These are phyloP conservation scores for Beauveria scarabaeidicola DNA, from an alignment of 2,329 filamentous ascomycete genomes.

Conservation along the genomic window DNA sequence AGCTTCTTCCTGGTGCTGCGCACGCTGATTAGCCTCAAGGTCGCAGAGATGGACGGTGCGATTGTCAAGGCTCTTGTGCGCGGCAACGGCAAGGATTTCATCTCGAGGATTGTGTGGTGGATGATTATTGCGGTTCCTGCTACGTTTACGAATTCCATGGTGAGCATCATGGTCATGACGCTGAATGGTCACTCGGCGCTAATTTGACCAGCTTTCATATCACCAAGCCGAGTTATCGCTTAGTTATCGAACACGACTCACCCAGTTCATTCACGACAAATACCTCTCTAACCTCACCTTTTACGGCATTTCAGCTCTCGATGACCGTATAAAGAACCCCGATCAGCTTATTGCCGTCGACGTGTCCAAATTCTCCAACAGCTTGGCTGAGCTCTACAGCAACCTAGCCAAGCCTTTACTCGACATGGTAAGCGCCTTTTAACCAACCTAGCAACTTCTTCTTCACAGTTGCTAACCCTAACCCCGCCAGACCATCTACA, in stretches of 20 bases:
- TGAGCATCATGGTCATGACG: conserved; percentile 32
- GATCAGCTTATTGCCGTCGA: conserved; percentile 97
- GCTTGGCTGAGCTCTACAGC: conserved; percentile 87
- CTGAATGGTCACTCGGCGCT: neutral
- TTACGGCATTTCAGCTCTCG: conserved; percentile 88
- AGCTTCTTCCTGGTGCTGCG: conserved; percentile 85
- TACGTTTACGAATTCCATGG: conserved; percentile 98
- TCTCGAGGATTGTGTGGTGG: conserved; percentile 90
- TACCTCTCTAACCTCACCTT: conserved; percentile 98
- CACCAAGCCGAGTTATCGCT: conserved; percentile 93
- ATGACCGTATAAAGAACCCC: conserved; percentile 96
- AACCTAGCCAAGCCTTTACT: conserved; percentile 91
- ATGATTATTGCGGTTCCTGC: conserved; percentile 95
- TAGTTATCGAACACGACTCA: conserved; percentile 85
- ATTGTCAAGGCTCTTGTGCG: conserved; percentile 88
- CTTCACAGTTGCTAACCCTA: neutral
- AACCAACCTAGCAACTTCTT: neutral
- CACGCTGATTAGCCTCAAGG: conserved; percentile 89
- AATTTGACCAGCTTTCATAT: conserved; percentile 63
- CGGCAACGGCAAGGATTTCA: conserved; percentile 82
- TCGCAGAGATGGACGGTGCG: conserved; percentile 89
- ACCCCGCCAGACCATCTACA: conserved; percentile 68
- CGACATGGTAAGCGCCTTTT: conserved; percentile 61
- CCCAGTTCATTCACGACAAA: conserved; percentile 89
- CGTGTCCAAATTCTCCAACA: conserved; percentile 93